Evolutionary conservation across 768 basidiomycete genomes (phyloP), one percentile per base, ranked within the genome.

Genomic region (Amanita brunnescens): DNA sequence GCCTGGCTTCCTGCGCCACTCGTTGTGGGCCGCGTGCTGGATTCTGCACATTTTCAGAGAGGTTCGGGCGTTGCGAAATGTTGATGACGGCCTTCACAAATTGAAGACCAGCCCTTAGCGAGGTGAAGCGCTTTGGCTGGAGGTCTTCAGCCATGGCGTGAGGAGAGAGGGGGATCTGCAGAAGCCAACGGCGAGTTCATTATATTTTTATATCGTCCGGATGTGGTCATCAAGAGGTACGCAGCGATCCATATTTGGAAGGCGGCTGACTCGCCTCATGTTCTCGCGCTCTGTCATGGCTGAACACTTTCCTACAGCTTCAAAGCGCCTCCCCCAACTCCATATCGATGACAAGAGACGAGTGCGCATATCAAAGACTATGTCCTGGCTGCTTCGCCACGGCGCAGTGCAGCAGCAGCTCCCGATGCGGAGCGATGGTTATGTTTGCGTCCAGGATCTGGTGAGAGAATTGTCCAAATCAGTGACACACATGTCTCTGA

Each of bases 361-460:
- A 44, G 78, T 87, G 5, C 76, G 81, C 9, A 58, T 88, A 12
- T 91, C 89, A 12, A 97, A 96, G 66, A 88, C 89, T 0, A 68
- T 98, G 7, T 86, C 92, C 0, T 97, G 87, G 78, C 70, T 98
- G 21, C 78, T 98, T n/a, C 79, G 94, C 3, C 95, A 98, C 64
- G 91, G 87, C 0, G 91, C 93, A 16, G 72, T 79, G 56, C 79
- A 78, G 33, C 84, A 94, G 54, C 79, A 83, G 0, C 62, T 97
- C 4, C 59, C 69, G 3, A 85, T 97, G 70, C 79, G 94, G 6
- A 61, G 73, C 26, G 95, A 97, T 60, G 95, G 95, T 13, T 97
- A 84, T 61, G 81, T 92, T 2, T 77, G 77, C 56, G 87, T 97
- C 5, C 68, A 72, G 2, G 91, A 94, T 56, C 71, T 98, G 58